Conservation (phyloP, 176 grass and related monocot genomes). For the Rhipidocladum racemiflorum region DNA sequence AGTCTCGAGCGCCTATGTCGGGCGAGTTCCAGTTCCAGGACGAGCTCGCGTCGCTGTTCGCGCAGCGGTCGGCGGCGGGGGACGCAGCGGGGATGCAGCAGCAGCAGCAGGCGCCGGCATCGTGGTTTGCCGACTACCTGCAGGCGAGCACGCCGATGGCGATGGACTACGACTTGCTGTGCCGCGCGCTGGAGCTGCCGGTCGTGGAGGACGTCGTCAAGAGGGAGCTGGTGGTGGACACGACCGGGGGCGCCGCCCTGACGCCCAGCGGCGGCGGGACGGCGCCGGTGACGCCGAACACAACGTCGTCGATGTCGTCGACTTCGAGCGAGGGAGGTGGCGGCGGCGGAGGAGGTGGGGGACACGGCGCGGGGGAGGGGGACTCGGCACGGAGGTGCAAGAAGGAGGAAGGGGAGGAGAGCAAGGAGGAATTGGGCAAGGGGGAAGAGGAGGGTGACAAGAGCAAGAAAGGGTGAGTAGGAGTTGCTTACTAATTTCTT, state of each 20-base stretch:
- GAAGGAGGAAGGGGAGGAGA: slow-evolving; percentile 53
- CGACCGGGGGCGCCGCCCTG: not conserved
- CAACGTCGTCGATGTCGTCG: slow-evolving; percentile 67
- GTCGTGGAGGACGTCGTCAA: slow-evolving; percentile 33
- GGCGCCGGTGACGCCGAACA: slow-evolving; percentile 63
- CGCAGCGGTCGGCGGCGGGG: slow-evolving; percentile 25
- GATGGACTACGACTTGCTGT: slow-evolving; percentile 53
- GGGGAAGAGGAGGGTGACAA: slow-evolving; percentile 54
- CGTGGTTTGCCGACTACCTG: slow-evolving; percentile 30
- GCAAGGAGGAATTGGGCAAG: slow-evolving; percentile 27
- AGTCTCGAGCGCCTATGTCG: slow-evolving; percentile 22
- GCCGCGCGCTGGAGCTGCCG: slow-evolving; percentile 44
- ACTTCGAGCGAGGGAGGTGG: slow-evolving; percentile 68
- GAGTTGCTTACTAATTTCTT: slow-evolving; percentile 16
- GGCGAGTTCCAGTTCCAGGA: slow-evolving; percentile 58
- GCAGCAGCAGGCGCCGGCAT: not conserved
- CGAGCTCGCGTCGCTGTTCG: slow-evolving; percentile 69
- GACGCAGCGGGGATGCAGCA: not conserved
- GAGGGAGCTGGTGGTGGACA: slow-evolving; percentile 34
- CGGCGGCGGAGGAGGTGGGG: not conserved
- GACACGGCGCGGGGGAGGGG: slow-evolving; percentile 31
- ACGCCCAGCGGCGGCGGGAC: slow-evolving; percentile 37
- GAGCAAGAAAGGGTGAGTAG: slow-evolving; percentile 77
- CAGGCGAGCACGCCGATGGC: slow-evolving; percentile 5
- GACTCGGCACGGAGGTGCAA: slow-evolving; percentile 50